Conservation (phyloP, 768 basidiomycete genomes). For the Scleroderma bovista region DNA sequence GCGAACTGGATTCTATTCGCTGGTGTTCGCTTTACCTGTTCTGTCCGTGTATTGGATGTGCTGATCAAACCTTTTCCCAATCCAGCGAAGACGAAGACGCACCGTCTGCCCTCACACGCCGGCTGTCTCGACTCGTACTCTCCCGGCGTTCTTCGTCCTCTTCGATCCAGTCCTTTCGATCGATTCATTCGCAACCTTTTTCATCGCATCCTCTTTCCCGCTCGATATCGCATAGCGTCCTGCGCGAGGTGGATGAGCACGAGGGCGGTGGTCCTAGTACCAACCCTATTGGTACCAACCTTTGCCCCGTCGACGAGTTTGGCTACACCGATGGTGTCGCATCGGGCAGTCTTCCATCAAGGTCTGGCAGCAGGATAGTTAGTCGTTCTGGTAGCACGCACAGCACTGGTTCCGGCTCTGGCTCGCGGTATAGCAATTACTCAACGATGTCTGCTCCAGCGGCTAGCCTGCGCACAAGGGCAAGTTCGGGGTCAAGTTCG, state of each 20-base stretch:
- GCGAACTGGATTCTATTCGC: neutral
- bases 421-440: constrained; percentile 1
- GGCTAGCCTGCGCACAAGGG: neutral
- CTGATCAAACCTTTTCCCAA: neutral
- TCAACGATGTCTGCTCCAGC: constrained; percentile 1
- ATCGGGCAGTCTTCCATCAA: neutral
- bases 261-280: neutral
- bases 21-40: constrained; percentile 1
- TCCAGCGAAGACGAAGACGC: constrained; percentile 69
- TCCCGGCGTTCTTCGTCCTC: constrained; percentile 41
- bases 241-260: constrained; percentile 25
- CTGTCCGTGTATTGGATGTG: neutral
- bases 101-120: constrained; percentile 58
- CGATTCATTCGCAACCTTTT: constrained; percentile 9
- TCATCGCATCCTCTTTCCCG: constrained; percentile 16
- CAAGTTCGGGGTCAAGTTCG: constrained; percentile 14
- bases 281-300: neutral
- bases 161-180: constrained; percentile 29
- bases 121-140: constrained; percentile 54
- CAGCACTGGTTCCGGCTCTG: neutral
- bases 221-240: constrained; percentile 26
- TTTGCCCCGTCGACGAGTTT: neutral
- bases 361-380: neutral
- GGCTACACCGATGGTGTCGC: neutral
- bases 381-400: constrained; percentile 1